Evolutionary conservation across 2,329 filamentous ascomycete genomes (phyloP), one percentile per base, ranked within the genome.

Genomic region (Zymoseptoria ardabiliae): DNA sequence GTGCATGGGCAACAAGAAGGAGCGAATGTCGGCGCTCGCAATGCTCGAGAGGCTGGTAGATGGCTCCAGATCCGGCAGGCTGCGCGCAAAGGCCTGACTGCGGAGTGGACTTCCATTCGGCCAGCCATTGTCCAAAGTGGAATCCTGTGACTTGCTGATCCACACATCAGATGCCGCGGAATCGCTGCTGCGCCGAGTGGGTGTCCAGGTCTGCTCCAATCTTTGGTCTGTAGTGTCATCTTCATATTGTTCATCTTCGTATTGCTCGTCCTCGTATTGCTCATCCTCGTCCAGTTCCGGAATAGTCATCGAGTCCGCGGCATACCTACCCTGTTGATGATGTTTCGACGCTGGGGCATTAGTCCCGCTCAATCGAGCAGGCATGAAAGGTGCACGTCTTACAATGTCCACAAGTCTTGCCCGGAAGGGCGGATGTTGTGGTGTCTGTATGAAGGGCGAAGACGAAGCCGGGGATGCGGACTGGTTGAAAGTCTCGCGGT

Each of bases 291-390:
- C 30, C 19, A 41, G 9, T 48, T 55, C 45, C 45, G 21, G 50
- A 28, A 50, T 50, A 11, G 55, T 48, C 20, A 21, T 56, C 51
- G 55, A 56, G 6, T 56, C 57, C 54, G 28, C 23, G 51, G 56
- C 64, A 78, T 79, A 81, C 79, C 77, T 77, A 81, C 78, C 78
- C 69, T 61, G 35, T 66, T 73, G 75, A 75, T 79, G 78, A 81
- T 81, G 77, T 72, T 76, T 71, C 69, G 74, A 63, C 66, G 58
- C 61, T 62, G 61, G 45, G 23, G 61, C 58, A 57, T 51, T 53
- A 61, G 54, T 65, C 22, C 58, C 56, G 50, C 56, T 58, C 41
- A 48, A 30, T 49, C 50, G 56, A 54, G 59, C 55, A 25, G 54
- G 25, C 56, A 41, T 58, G 52, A 58, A 58, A 58, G 45, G 25